Evolutionary conservation across 495 filamentous ascomycete species (phyloP), one percentile per base, ranked within the genome.

Genomic region (Xylaria longipes): DNA sequence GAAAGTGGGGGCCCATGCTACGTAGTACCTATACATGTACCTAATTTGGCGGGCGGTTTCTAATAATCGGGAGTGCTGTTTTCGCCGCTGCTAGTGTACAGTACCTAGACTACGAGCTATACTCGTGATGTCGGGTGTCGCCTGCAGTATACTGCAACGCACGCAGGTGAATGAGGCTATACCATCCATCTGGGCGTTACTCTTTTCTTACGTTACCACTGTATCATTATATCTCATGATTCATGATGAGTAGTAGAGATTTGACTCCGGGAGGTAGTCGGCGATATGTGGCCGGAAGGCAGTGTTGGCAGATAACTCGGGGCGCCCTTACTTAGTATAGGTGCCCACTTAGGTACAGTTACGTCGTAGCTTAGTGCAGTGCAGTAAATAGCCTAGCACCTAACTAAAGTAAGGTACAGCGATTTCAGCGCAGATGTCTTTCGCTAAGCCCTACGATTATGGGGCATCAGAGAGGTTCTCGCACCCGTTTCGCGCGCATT

Each of bases 391-490:
- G 62, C 45, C 56, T 63, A 33, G 58, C 11, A 6, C 11, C 45
- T 57, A 43, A 50, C 69, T 66, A 71, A 65, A 71, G 61, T 60
- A 71, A 71, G 69, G 69, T 71, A 71, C 69, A 60, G 39, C 20
- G 66, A 58, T 61, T 31, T 69, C 66, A 69, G 66, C 58, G 33
- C 37, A 54, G 35, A 57, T 71, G 35, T 58, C 50, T 45, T 45
- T 66, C 69, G 62, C 69, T 71, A 71, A 71, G 69, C 69, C 69
- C 62, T 71, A 71, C 12, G 25, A 62, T 56, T 25, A 71, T 71
- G 69, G 69, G 58, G 69, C 50, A 31, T 8, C 29, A n/a, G 31
- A 14, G 52, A 7, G 12, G 7, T 29, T 27, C 17, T 25, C 45
- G 17, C 63, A 12, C 31, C 48, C 6, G 58, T 17, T 20, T 8